Conservation (phyloP, 768 basidiomycete species). For the Galerina marginata region DNA sequence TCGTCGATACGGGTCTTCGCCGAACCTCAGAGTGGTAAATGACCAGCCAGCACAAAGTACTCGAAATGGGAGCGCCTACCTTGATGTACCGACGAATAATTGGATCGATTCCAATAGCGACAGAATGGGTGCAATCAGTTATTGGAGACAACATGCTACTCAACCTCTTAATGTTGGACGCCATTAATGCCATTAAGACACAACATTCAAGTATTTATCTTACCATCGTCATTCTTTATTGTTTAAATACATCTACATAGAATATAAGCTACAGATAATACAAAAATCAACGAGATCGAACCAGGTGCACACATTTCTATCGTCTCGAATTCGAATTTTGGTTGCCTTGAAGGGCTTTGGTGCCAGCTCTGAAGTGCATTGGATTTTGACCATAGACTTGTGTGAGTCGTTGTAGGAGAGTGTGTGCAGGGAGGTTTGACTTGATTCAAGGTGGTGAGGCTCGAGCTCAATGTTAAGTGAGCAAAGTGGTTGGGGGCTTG, state of each 20-base stretch:
- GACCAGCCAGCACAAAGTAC: background rate
- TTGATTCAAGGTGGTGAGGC: too few species aligned
- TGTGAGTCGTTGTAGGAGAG: too few species aligned
- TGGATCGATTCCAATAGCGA: background rate
- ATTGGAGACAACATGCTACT: constrained; percentile 13
- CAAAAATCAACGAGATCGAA: too few species aligned
- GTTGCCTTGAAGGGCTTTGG: too few species aligned
- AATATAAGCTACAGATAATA: background rate
- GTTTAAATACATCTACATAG: background rate
- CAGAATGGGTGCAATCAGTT: constrained; percentile 3
- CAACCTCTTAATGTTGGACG: background rate
- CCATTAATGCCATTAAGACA: background rate
- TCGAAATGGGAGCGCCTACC: background rate
- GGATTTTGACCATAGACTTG: too few species aligned
- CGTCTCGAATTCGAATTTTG: too few species aligned
- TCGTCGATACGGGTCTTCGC: constrained; percentile 17
- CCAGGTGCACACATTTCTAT: too few species aligned
- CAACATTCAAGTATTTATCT: background rate
- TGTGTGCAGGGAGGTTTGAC: too few species aligned
- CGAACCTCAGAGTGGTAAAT: constrained; percentile 8
- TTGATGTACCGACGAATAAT: background rate
- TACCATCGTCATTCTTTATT: constrained; percentile 1
- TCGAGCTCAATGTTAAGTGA: too few species aligned
- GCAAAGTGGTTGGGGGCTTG: too few species aligned
- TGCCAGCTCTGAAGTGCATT: too few species aligned